Percentiles rank a stretch among this genome's conserved stretches.
Evolutionary conservation across 2,329 filamentous ascomycete genomes (phyloP).

Genomic region (Exutisphaerella laricina): DNA sequence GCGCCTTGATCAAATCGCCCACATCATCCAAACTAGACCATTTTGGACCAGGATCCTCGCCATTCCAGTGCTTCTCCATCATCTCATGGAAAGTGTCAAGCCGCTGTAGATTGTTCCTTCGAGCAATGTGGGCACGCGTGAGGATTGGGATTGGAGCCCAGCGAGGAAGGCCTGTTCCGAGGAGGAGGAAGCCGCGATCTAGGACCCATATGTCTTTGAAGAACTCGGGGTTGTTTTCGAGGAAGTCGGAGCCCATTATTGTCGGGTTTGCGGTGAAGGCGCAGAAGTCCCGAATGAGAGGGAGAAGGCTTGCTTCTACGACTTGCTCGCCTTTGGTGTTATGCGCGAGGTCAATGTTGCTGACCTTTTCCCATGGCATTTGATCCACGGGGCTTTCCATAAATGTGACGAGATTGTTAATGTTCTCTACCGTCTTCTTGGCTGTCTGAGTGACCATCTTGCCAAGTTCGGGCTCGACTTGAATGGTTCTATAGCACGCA

Average conservation of each 20-base stretch:
- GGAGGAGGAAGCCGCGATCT: conserved; percentile 49
- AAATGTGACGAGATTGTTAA: conserved; percentile 56
- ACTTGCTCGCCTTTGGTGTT: conserved; percentile 37
- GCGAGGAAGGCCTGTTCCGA: conserved; percentile 52
- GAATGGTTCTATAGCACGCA: conserved; percentile 39
- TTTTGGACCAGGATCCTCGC: conserved; percentile 29
- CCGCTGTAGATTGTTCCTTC: conserved; percentile 25
- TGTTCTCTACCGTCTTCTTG: conserved; percentile 39
- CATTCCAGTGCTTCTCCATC: conserved; percentile 29
- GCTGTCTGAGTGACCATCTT: conserved; percentile 37
- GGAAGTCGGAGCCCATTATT: conserved; percentile 49
- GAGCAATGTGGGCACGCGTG: conserved; percentile 42
- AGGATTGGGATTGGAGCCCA: conserved; percentile 51
- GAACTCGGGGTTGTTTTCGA: conserved; percentile 49
- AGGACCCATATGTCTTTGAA: conserved; percentile 52
- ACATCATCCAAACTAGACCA: conserved; percentile 35
- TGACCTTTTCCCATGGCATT: conserved; percentile 55
- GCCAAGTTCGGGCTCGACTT: conserved; percentile 44
- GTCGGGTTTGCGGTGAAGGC: conserved; percentile 47
- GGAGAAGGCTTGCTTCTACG: conserved; percentile 49
- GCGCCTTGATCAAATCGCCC: conserved; percentile 30
- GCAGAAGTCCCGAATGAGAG: conserved; percentile 53
- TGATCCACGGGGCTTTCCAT: conserved; percentile 56
- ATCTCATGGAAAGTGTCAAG: conserved; percentile 28
- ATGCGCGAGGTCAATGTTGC: conserved; percentile 40